Conservation (phyloP, 495 filamentous ascomycete genomes). For the Neurospora discreta region DNA sequence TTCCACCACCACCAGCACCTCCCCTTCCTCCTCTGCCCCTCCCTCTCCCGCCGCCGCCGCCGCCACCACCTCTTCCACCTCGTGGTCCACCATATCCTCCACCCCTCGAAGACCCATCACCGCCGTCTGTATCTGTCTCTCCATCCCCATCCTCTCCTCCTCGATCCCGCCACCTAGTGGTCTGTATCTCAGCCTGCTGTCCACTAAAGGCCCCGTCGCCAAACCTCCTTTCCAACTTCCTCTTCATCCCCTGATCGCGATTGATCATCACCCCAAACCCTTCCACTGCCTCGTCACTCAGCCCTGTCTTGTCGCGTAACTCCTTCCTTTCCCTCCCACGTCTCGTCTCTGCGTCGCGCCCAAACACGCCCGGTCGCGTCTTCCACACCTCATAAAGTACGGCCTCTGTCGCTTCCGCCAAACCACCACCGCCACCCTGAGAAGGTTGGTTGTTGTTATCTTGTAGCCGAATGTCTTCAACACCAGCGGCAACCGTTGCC, state of each 20-base stretch:
- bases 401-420: constrained; percentile 35
- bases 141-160: constrained; percentile 33
- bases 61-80: constrained; percentile 28
- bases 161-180: constrained; percentile 50
- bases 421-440: neutral
- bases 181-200: constrained; percentile 46
- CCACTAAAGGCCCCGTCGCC: constrained; percentile 40
- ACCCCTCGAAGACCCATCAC: constrained; percentile 3
- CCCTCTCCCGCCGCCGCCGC: constrained; percentile 15
- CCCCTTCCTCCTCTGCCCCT: constrained; percentile 41
- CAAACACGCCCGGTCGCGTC: constrained; percentile 50
- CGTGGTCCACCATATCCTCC: constrained; percentile 28
- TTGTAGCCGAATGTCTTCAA: constrained; percentile 19
- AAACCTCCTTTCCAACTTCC: constrained; percentile 55
- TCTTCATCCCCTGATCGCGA: constrained; percentile 54
- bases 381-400: constrained; percentile 59
- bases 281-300: constrained; percentile 92
- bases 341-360: constrained; percentile 55
- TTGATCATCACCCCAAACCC: constrained; percentile 83
- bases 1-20: constrained; percentile 39
- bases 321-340: constrained; percentile 45
- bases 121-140: constrained; percentile 22
- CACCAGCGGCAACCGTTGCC: constrained; percentile 16
- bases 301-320: constrained; percentile 67
- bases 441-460: neutral